These are phyloP conservation scores for Crucibulum laeve DNA, from an alignment of 768 basidiomycete genomes.

Conservation along the genomic window DNA sequence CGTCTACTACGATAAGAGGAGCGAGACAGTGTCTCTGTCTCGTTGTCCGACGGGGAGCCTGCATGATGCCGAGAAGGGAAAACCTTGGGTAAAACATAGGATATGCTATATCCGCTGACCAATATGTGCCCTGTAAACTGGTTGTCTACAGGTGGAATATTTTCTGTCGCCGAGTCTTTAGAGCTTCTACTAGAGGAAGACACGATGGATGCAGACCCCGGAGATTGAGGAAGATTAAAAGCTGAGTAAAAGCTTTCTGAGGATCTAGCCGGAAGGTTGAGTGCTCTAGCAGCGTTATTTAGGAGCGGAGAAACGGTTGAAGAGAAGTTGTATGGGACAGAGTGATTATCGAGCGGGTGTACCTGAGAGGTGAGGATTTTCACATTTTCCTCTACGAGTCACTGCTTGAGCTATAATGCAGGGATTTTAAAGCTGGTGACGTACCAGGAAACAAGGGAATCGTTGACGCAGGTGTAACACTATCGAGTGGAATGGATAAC, in stretches of 20 bases:
- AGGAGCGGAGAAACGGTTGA: constrained; percentile 57
- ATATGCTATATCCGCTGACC: constrained; percentile 72
- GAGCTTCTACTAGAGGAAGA: constrained; percentile 33
- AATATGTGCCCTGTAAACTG: constrained; percentile 73
- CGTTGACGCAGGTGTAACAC: constrained; percentile 58
- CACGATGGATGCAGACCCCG: constrained; percentile 20
- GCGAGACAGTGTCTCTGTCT: constrained; percentile 19
- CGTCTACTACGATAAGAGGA: constrained; percentile 37
- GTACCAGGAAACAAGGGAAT: constrained; percentile 72
- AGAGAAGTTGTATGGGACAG: constrained; percentile 74
- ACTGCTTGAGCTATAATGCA: not conserved
- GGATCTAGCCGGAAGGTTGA: constrained; percentile 61
- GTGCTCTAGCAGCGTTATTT: constrained; percentile 62
- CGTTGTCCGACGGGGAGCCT: constrained; percentile 17
- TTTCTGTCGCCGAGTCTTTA: constrained; percentile 27
- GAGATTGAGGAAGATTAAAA: constrained; percentile 38
- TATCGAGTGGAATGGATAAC: constrained; percentile 69
- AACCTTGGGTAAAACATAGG: constrained; percentile 70
- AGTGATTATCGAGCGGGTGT: constrained; percentile 70
- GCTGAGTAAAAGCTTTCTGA: constrained; percentile 56
- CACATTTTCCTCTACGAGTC: constrained; percentile 65
- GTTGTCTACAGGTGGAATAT: constrained; percentile 47
- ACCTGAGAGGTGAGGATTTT: constrained; percentile 71
- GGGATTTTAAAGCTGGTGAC: constrained; percentile 10
- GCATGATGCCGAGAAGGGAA: constrained; percentile 34